Evolutionary conservation across 2,329 filamentous ascomycete genomes (phyloP).

Genomic region (Monilinia fructicola): DNA sequence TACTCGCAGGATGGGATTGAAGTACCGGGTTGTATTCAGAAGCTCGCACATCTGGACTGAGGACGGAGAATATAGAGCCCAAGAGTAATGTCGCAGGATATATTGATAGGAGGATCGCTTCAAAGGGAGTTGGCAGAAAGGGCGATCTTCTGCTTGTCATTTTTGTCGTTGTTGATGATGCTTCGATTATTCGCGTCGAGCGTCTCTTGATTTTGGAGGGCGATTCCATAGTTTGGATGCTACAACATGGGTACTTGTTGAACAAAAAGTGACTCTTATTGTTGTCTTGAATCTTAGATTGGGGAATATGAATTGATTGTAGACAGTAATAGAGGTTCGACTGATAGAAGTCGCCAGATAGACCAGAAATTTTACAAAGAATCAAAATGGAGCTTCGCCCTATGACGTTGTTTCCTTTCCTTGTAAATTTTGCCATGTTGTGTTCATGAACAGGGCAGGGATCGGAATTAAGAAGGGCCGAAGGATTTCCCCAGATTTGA

Average conservation of each 20-base stretch:
- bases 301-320: not conserved
- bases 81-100: slow-evolving; percentile 80
- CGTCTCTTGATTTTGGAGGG: slow-evolving; percentile 35
- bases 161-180: slow-evolving; percentile 26
- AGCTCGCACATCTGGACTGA: slow-evolving; percentile 70
- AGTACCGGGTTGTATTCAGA: slow-evolving; percentile 60
- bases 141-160: slow-evolving; percentile 46
- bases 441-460: slow-evolving; percentile 7
- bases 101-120: slow-evolving; percentile 61
- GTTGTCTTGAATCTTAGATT: too few species aligned
- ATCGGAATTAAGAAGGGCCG: slow-evolving; percentile 22
- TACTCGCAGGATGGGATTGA: slow-evolving; percentile 62
- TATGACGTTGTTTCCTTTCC: slow-evolving; percentile 22
- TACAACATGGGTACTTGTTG: slow-evolving; percentile 32
- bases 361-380: slow-evolving; percentile 7
- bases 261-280: not conserved
- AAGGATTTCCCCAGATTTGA: slow-evolving; percentile 23
- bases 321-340: not conserved
- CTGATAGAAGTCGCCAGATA: slow-evolving; percentile 12
- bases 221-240: slow-evolving; percentile 35
- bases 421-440: slow-evolving; percentile 11
- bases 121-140: slow-evolving; percentile 67
- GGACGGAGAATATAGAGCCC: slow-evolving; percentile 74
- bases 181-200: slow-evolving; percentile 31
- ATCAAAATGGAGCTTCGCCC: slow-evolving; percentile 17